Evolutionary conservation across 179 eudicot species (phyloP).

Genomic region (Carnegiea gigantea): DNA sequence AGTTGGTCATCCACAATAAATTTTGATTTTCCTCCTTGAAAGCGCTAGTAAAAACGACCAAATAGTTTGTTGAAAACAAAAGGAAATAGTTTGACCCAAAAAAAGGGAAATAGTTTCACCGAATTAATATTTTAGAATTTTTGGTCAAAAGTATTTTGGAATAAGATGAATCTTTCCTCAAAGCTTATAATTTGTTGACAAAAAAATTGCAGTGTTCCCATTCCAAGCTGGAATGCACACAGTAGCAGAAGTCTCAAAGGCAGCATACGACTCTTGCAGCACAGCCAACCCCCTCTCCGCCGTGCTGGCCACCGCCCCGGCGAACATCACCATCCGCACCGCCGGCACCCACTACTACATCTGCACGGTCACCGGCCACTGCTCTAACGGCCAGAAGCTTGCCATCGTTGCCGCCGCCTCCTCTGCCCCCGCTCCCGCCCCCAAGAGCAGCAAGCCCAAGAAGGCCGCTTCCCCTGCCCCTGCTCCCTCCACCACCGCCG

Average conservation of each 20-base stretch:
- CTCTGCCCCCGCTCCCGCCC: slow-evolving; percentile 16
- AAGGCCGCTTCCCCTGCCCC: slow-evolving; percentile 14
- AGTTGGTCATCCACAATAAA: no score
- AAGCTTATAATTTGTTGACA: no score
- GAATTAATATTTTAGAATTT: no score
- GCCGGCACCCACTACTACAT: slow-evolving; percentile 53
- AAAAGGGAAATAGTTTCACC: no score
- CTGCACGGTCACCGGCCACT: slow-evolving; percentile 52
- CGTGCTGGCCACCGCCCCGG: slow-evolving; percentile 33
- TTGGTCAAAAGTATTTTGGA: no score
- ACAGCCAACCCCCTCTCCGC: slow-evolving; percentile 23
- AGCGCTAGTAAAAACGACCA: no score
- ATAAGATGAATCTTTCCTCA: no score
- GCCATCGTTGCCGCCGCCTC: slow-evolving; percentile 37
- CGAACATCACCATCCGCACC: slow-evolving; percentile 40
- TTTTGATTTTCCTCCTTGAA: no score
- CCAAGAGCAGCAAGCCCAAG: background rate
- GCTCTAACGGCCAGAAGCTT: slow-evolving; percentile 45
- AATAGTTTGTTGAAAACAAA: no score
- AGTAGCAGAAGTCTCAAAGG: slow-evolving; percentile 49
- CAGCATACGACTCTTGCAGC: slow-evolving; percentile 43
- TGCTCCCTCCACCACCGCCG: background rate
- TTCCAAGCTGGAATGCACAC: slow-evolving; percentile 42
- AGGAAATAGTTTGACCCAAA: no score
- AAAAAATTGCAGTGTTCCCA: slow-evolving; percentile 25